Conservation (phyloP, 768 basidiomycete species). For the Boletus tylopilopsis region DNA sequence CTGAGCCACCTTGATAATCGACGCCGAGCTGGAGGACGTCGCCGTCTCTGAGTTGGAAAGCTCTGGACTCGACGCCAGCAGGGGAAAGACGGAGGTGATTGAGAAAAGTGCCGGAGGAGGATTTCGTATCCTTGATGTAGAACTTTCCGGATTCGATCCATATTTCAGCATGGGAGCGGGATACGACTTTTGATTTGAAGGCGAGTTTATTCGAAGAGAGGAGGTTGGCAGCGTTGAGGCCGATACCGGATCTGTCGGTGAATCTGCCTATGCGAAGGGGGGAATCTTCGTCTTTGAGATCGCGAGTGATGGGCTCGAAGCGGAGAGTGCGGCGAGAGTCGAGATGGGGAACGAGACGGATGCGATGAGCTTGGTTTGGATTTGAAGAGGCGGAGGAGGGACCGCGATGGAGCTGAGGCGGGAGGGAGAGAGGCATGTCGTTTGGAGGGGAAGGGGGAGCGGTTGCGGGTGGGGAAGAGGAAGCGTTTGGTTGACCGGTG, state of each 20-base stretch:
- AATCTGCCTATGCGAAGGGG: constrained; percentile 89
- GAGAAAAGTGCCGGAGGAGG: constrained; percentile 88
- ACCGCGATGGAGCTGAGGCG: constrained; percentile 19
- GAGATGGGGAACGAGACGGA: constrained; percentile 93
- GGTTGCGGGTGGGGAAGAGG: constrained; percentile 5
- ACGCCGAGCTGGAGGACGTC: constrained; percentile 94
- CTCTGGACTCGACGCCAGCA: constrained; percentile 76
- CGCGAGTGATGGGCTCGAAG: constrained; percentile 90
- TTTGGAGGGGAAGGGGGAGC: constrained; percentile 14
- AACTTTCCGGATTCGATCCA: constrained; percentile 77
- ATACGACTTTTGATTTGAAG: constrained; percentile 95
- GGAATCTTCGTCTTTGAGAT: constrained; percentile 66
- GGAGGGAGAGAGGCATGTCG: constrained; percentile 24
- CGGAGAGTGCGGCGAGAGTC: constrained; percentile 84
- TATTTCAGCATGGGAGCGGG: constrained; percentile 90
- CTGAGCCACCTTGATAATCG: constrained; percentile 95
- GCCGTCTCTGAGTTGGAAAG: constrained; percentile 83
- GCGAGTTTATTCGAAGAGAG: constrained; percentile 81
- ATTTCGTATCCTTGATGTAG: constrained; percentile 87
- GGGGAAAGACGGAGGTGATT: constrained; percentile 89
- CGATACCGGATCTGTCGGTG: constrained; percentile 78
- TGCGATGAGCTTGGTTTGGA: constrained; percentile 54
- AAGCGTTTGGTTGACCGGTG: constrained; percentile 43
- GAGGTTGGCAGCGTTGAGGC: constrained; percentile 62
- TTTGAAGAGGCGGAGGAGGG: constrained; percentile 13